phyloP scores from a whole-genome alignment of 2,329 filamentous ascomycete genomes.

The Aspergillus arachidicola region DNA sequence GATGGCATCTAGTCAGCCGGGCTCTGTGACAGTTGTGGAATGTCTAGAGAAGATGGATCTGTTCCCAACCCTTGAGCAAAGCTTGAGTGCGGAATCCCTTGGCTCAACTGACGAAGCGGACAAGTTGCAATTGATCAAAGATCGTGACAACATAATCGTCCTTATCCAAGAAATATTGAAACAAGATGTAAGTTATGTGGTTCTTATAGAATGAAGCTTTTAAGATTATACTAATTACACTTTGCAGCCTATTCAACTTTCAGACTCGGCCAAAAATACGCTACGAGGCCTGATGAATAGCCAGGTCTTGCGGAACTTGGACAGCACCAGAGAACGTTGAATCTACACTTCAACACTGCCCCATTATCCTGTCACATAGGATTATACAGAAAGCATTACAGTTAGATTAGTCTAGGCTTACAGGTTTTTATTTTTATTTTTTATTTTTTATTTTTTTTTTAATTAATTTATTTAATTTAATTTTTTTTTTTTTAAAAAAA shows the following conservation, averaged over 20 bases:
- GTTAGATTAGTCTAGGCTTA: not conserved
- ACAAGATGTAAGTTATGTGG: conserved; percentile 36
- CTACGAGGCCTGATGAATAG: conserved; percentile 33
- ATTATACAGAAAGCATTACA: not conserved
- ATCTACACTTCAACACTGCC: not conserved
- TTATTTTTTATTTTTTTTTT: too few relatives aligned
- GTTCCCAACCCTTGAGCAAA: conserved; percentile 36
- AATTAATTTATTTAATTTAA: too few relatives aligned
- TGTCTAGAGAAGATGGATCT: conserved; percentile 40
- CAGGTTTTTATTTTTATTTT: not conserved
- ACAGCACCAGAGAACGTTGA: conserved; percentile 8
- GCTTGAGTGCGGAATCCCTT: conserved; percentile 25
- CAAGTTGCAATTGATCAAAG: conserved; percentile 34
- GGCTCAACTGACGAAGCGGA: conserved; percentile 26
- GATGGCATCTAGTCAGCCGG: conserved; percentile 42
- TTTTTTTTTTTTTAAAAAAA: not conserved
- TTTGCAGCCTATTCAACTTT: conserved; percentile 32
- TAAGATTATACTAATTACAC: conserved; percentile 4
- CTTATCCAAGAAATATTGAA: conserved; percentile 43
- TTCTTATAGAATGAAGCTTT: conserved; percentile 6
- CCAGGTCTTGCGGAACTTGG: conserved; percentile 26
- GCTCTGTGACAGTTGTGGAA: conserved; percentile 36
- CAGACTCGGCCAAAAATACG: conserved; percentile 27
- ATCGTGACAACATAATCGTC: conserved; percentile 45
- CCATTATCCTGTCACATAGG: not conserved